phyloP scores from a whole-genome alignment of 352 stramenopile genomes.

The Phytopythium kandeliae region DNA sequence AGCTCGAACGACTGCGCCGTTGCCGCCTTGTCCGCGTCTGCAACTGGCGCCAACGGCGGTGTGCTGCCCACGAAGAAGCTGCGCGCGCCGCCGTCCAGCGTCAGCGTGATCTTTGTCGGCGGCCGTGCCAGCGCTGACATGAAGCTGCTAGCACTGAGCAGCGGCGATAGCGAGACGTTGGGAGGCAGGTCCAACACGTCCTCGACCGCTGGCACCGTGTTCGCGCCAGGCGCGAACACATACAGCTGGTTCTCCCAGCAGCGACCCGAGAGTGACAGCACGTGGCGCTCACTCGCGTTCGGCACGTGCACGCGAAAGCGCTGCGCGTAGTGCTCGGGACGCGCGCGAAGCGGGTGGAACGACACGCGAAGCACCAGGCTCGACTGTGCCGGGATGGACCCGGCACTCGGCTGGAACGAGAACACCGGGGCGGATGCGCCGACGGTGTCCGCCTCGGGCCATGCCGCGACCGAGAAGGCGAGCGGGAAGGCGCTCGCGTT shows the following conservation, averaged over 20 bases:
- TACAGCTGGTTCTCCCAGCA: constrained; percentile 83
- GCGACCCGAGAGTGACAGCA: constrained; percentile 42
- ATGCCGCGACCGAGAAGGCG: constrained; percentile 32
- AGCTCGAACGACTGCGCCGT: constrained; percentile 49
- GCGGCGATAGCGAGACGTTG: constrained; percentile 24
- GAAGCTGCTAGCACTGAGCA: constrained; percentile 12
- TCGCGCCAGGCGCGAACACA: constrained; percentile 33
- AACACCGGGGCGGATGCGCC: no score
- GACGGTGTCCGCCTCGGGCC: no score
- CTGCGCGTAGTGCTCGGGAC: constrained; percentile 47
- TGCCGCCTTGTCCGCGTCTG: constrained; percentile 5
- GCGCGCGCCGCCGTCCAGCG: constrained; percentile 20
- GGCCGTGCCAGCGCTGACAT: constrained; percentile 25
- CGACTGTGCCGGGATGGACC: constrained; percentile 49
- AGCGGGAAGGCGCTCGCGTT: constrained; percentile 72
- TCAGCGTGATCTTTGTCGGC: constrained; percentile 27
- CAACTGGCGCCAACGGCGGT: constrained; percentile 9
- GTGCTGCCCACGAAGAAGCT: constrained; percentile 48
- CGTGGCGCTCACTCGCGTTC: constrained; percentile 65
- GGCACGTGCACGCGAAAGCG: constrained; percentile 62
- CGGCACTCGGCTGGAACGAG: constrained; percentile 54
- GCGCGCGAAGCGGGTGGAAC: constrained; percentile 62
- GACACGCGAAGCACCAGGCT: constrained; percentile 45
- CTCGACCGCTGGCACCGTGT: constrained; percentile 19
- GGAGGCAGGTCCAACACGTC: constrained; percentile 68